Evolutionary conservation across 1,139 yeast genomes (phyloP).

Genomic region (Geotrichum europaeum): DNA sequence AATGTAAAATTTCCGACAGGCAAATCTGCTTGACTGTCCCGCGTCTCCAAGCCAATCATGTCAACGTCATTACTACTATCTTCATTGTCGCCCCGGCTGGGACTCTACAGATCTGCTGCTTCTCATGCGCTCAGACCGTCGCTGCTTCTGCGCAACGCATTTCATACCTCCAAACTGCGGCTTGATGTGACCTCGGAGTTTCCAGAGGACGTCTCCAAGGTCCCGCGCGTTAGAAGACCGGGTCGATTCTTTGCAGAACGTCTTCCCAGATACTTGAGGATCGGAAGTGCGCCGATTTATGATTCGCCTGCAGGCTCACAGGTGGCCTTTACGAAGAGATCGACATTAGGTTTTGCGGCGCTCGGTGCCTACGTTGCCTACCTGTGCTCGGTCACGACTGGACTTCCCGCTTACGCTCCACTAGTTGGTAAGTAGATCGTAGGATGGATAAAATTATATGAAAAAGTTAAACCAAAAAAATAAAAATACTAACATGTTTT

Average conservation of each 20-base stretch:
- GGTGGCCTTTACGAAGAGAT: slow-evolving; percentile 36
- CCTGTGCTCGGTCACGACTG: slow-evolving; percentile 27
- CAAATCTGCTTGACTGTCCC: neutral
- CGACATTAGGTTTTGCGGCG: slow-evolving; percentile 32
- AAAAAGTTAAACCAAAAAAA: neutral
- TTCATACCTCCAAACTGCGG: neutral
- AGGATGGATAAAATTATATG: neutral
- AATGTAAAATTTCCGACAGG: neutral
- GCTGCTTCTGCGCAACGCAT: neutral
- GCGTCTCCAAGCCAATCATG: neutral
- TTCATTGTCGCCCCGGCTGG: neutral
- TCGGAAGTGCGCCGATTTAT: slow-evolving; percentile 33
- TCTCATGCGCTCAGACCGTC: neutral
- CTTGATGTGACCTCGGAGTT: slow-evolving; percentile 16
- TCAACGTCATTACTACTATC: neutral
- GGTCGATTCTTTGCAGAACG: slow-evolving; percentile 35
- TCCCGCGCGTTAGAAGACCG: slow-evolving; percentile 30
- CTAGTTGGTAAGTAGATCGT: slow-evolving; percentile 14
- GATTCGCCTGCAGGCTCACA: slow-evolving; percentile 34
- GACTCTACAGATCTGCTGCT: neutral
- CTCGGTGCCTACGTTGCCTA: slow-evolving; percentile 33
- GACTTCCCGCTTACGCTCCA: slow-evolving; percentile 22
- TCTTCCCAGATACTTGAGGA: slow-evolving; percentile 28
- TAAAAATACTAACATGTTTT: slow-evolving; percentile 33
- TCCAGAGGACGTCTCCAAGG: slow-evolving; percentile 13